Evolutionary conservation across 768 basidiomycete species (phyloP).

Genomic region (Naematelia aurantialba): DNA sequence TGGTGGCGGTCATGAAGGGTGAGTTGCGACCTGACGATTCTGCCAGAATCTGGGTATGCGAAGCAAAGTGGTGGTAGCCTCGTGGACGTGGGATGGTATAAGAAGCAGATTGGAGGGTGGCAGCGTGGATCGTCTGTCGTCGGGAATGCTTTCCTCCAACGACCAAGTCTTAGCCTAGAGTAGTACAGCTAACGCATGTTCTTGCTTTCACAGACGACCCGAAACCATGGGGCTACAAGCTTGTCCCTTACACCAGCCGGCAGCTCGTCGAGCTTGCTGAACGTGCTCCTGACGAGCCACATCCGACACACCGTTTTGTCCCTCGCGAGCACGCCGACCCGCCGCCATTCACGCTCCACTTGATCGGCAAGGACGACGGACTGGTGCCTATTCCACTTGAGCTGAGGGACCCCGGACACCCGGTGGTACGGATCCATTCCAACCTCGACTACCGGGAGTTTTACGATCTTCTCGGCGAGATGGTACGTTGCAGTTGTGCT

Average conservation of each 20-base stretch:
- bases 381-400: neutral
- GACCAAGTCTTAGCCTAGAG: too few relatives aligned
- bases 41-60: neutral
- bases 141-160: too few relatives aligned
- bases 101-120: too few relatives aligned
- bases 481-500: neutral
- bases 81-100: too few relatives aligned
- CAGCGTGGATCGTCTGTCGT: too few relatives aligned
- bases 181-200: neutral
- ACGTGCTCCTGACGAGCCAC: neutral
- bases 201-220: neutral
- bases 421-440: neutral
- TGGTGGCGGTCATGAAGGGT: neutral
- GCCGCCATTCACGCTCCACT: neutral
- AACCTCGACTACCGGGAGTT: neutral
- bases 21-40: neutral
- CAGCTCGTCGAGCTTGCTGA: neutral
- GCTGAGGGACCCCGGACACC: neutral
- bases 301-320: neutral
- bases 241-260: neutral
- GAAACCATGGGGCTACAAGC: neutral
- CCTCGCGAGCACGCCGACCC: neutral
- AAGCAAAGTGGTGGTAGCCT: neutral
- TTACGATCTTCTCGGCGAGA: neutral
- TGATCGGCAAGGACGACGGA: neutral